A percentile compares a stretch with the other conserved stretches of the same genome.
Conservation (phyloP, 2,329 filamentous ascomycete genomes). For the Fusarium tupiense region DNA sequence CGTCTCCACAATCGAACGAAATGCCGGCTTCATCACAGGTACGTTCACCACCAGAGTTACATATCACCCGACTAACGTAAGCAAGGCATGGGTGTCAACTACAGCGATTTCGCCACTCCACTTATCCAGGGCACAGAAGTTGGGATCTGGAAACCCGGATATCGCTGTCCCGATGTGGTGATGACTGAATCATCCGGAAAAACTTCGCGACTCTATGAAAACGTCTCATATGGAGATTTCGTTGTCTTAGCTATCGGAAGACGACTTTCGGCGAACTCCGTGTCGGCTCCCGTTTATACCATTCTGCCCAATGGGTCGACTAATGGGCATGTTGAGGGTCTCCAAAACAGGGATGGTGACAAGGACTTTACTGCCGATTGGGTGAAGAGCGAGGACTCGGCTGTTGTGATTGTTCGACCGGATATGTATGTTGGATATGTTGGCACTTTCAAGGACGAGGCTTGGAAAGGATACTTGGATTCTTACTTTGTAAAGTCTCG, state of each 20-base stretch:
- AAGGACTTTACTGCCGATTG: slow-evolving; percentile 14
- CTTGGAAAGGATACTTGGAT: slow-evolving; percentile 19
- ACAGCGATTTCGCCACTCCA: slow-evolving; percentile 16
- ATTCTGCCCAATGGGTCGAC: background rate
- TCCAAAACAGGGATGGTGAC: background rate
- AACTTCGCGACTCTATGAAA: background rate
- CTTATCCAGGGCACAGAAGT: slow-evolving; percentile 3
- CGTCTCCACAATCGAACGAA: slow-evolving; percentile 58
- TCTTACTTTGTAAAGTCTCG: background rate
- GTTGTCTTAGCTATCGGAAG: background rate
- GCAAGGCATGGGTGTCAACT: slow-evolving; percentile 28
- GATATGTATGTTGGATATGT: slow-evolving; percentile 37
- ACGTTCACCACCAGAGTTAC: background rate
- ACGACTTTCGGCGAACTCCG: background rate
- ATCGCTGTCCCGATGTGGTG: slow-evolving; percentile 25
- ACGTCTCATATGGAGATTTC: slow-evolving; percentile 4
- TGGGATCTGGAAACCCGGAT: slow-evolving; percentile 23
- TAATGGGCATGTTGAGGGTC: background rate
- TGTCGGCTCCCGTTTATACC: background rate
- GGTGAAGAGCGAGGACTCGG: background rate
- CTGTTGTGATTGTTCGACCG: slow-evolving; percentile 22
- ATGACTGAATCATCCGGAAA: background rate
- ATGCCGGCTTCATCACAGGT: slow-evolving; percentile 60
- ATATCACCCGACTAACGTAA: background rate
- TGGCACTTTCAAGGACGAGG: background rate